Evolutionary conservation across 768 basidiomycete species (phyloP).

Genomic region (Crassisporium funariophilum): DNA sequence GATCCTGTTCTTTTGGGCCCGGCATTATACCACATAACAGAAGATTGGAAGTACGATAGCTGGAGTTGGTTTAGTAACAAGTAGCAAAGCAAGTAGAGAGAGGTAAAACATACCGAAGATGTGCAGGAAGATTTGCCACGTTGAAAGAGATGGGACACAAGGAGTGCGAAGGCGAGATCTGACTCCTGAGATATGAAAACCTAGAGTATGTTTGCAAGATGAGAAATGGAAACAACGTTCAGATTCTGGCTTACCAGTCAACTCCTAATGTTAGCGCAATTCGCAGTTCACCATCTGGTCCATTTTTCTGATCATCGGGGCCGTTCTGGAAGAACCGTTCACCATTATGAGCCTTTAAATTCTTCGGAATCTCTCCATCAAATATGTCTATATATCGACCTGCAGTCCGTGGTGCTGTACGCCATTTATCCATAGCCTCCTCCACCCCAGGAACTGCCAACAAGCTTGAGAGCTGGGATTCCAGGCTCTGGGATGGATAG

Average conservation of each 20-base stretch:
- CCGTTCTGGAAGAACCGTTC: constrained; percentile 32
- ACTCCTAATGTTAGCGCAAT: constrained; percentile 30
- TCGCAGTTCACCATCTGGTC: constrained; percentile 25
- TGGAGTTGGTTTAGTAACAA: background rate
- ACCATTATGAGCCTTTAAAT: constrained; percentile 26
- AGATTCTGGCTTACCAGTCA: constrained; percentile 30
- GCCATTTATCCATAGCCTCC: constrained; percentile 21
- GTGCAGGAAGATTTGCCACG: constrained; percentile 29
- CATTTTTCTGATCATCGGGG: constrained; percentile 4
- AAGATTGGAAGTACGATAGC: constrained; percentile 25
- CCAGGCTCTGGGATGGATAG: constrained; percentile 14
- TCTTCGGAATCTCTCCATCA: constrained; percentile 26
- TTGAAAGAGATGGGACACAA: constrained; percentile 35
- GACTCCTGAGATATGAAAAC: constrained; percentile 38
- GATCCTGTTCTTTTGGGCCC: constrained; percentile 25
- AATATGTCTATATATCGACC: constrained; percentile 27
- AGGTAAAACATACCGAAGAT: constrained; percentile 16
- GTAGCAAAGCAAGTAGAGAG: background rate
- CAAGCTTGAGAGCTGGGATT: constrained; percentile 17
- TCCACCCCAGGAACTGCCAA: constrained; percentile 25
- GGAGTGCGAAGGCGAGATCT: constrained; percentile 35
- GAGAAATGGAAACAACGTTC: background rate
- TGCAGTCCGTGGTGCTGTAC: background rate
- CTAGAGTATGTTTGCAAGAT: constrained; percentile 14
- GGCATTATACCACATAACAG: constrained; percentile 15